Conservation (phyloP, 495 filamentous ascomycete species). For the Terfezia boudieri region DNA sequence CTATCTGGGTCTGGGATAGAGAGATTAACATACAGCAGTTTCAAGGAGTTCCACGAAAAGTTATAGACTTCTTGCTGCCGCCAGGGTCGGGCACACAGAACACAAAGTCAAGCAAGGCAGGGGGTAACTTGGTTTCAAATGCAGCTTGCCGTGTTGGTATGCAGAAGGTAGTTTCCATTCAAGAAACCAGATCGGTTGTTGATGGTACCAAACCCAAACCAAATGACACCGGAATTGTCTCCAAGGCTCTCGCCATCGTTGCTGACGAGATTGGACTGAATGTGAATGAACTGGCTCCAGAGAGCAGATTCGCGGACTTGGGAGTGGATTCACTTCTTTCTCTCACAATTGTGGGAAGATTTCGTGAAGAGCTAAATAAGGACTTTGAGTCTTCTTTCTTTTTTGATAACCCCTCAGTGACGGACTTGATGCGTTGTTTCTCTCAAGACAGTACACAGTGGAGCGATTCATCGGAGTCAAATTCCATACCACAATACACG, state of each 20-base stretch:
- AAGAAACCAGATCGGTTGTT: no score
- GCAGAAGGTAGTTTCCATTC: no score
- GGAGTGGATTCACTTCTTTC: conserved; percentile 41
- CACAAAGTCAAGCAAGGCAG: no score
- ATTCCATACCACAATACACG: background rate
- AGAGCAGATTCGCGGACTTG: conserved; percentile 31
- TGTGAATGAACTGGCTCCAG: conserved; percentile 36
- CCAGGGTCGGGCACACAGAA: no score
- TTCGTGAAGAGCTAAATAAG: conserved; percentile 35
- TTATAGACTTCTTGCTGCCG: no score
- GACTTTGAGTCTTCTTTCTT: conserved; percentile 34
- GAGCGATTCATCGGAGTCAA: background rate
- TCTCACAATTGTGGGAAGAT: conserved; percentile 29
- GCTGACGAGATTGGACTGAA: conserved; percentile 46
- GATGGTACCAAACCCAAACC: no score
- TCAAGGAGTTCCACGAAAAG: no score
- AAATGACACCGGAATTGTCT: background rate
- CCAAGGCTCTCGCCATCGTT: conserved; percentile 26
- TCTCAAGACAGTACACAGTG: conserved; percentile 1
- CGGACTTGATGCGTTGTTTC: conserved; percentile 19
- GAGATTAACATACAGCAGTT: no score
- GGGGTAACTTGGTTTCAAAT: no score
- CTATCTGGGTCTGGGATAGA: no score
- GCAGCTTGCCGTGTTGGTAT: no score
- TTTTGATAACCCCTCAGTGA: conserved; percentile 29